Percentiles rank a stretch among this genome's conserved stretches.
Evolutionary conservation across 257 asterid species (phyloP).

Genomic region (Nicotiana paniculata): DNA sequence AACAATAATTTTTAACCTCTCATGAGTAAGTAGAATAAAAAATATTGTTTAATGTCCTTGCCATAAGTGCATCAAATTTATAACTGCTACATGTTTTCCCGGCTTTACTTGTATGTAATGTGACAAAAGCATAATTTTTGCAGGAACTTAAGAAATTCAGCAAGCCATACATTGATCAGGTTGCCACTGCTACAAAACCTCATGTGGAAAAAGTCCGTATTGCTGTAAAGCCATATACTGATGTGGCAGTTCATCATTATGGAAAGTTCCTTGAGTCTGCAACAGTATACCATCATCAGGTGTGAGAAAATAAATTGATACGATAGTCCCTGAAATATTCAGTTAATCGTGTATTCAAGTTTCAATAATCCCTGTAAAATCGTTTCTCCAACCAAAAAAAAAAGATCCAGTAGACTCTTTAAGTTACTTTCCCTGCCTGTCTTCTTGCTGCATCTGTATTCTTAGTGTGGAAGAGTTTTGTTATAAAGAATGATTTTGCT

Average conservation of each 20-base stretch:
- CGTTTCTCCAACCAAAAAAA: neutral
- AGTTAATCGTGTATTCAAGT: neutral
- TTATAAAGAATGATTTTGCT: neutral
- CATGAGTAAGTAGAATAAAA: constrained; percentile 14
- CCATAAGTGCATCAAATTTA: neutral
- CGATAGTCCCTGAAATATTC: neutral
- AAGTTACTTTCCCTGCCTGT: neutral
- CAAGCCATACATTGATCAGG: constrained; percentile 77
- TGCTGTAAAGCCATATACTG: constrained; percentile 56
- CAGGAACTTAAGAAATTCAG: constrained; percentile 69
- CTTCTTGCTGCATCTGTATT: neutral
- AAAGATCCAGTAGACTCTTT: neutral
- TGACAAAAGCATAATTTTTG: constrained; percentile 1
- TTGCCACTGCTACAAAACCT: constrained; percentile 80
- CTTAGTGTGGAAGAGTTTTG: neutral
- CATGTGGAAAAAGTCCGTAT: constrained; percentile 58
- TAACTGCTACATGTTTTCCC: neutral
- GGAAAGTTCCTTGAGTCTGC: constrained; percentile 74
- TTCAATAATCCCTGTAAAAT: neutral
- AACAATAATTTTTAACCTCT: neutral
- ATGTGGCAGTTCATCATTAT: constrained; percentile 48
- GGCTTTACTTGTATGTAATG: neutral
- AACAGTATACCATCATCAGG: constrained; percentile 75
- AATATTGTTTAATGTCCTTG: neutral
- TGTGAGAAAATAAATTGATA: constrained; percentile 10